Evolutionary conservation across 208 protist species (phyloP), one percentile per base, ranked within the genome.

Genomic region (Acanthamoeba lenticulata): DNA sequence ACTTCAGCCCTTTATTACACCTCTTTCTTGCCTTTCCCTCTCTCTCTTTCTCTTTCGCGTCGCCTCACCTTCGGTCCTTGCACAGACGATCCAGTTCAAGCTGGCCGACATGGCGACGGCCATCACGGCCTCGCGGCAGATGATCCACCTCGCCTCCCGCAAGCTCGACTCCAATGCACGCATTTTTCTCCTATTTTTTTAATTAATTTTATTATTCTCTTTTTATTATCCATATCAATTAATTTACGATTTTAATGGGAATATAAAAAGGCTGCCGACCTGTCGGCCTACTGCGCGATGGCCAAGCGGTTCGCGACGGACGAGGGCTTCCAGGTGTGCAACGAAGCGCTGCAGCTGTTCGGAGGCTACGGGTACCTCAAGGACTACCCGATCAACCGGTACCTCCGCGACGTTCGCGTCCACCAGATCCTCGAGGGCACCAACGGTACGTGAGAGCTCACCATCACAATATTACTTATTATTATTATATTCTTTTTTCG

Each of bases 281-380:
- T 77, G 44, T 27, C 90, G 15, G 15, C 74, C 24, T 94, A 83
- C 38, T 94, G 81, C 90, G 97, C 97, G 42, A 98, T 98, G 97
- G 97, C 97, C 29, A 98, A 98, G 94, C 83, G 95, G 0, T 95
- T 95, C 77, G 95, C 96, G 24, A 98, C 97, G 5, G 97, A 98
- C 57, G 45, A 67, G 9, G 95, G 96, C 65, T 98, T 97, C 62
- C 62, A 96, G 94, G 81, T 96, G 29, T 91, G 69, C 27, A 96
- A 97, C 60, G 60, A 96, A 19, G 77, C 96, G 27, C 93, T 98
- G 44, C 97, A 98, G 94, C 34, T 98, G 13, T 95, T 96, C 44
- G 97, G 97, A 32, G 97, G 97, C 45, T 98, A 98, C 90, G 97
- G 97, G n/a, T 98, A 98, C 94, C 94, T 98, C 1, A 97, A 97